Evolutionary conservation across 2,329 filamentous ascomycete genomes (phyloP).

Genomic region (Acephala macrosclerotiorum): DNA sequence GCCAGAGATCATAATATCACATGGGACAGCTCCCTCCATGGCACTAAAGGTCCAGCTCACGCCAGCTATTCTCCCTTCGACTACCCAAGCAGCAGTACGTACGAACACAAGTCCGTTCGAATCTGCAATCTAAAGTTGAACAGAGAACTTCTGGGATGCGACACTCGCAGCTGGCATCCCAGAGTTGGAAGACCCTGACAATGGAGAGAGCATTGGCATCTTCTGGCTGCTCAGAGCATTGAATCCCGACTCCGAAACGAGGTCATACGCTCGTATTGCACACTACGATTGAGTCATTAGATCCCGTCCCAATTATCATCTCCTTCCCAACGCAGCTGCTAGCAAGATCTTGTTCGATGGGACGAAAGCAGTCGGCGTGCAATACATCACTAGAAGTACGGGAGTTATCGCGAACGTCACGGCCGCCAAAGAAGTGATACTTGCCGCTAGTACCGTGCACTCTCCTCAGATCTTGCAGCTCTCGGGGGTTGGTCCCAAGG

Average conservation of each 20-base stretch:
- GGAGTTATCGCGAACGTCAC: constrained; percentile 25
- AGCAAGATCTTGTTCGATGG: constrained; percentile 51
- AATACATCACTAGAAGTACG: constrained; percentile 9
- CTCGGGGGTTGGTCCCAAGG: constrained; percentile 41
- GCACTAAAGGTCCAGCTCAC: constrained; percentile 56
- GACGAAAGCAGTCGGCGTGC: constrained; percentile 15
- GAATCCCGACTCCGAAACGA: constrained; percentile 27
- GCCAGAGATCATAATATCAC: constrained; percentile 46
- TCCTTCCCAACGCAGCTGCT: constrained; percentile 62
- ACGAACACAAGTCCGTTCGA: neutral
- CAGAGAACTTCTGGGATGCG: constrained; percentile 24
- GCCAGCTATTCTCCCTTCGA: constrained; percentile 46
- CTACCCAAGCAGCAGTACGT: constrained; percentile 16
- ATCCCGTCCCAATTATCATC: constrained; percentile 57
- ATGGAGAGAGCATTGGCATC: constrained; percentile 21
- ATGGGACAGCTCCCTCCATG: constrained; percentile 51
- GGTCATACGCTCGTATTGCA: constrained; percentile 49
- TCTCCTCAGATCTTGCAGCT: constrained; percentile 3
- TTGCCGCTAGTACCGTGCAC: constrained; percentile 38
- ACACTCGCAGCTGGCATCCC: constrained; percentile 14
- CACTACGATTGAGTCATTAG: constrained; percentile 47
- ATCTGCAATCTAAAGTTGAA: neutral
- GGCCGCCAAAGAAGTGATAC: constrained; percentile 46
- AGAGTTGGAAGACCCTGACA: constrained; percentile 17
- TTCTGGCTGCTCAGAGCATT: constrained; percentile 26